Evolutionary conservation across 2,329 filamentous ascomycete genomes (phyloP), one percentile per base, ranked within the genome.

Genomic region (Pyricularia pennisetigena): DNA sequence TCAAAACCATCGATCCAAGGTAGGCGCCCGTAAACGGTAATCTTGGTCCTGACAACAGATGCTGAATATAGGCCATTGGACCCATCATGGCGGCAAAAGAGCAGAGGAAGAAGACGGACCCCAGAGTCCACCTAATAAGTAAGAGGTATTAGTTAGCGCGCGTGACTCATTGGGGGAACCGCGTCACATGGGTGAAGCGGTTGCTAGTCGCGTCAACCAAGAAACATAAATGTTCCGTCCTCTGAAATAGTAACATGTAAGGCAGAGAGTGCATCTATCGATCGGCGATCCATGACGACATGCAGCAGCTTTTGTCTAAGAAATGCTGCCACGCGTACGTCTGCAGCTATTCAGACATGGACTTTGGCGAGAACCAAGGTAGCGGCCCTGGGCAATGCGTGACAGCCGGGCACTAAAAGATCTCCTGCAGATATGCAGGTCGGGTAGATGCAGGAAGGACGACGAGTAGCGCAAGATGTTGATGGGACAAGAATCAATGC

Each of bases 31-130:
- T 97, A 77, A 98, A 98, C 3, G 95, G 95, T 70, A 98, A 82
- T 73, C 95, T 88, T 74, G 93, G 85, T 68, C 90, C 87, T 68
- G 94, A 98, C 68, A 93, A 81, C 71, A 98, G 86, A 80, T 99
- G 95, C 74, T 89, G 88, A 70, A 89, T 78, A 78, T 98, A 99
- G 73, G 88, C 85, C 80, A 89, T 84, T 49, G 92, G 94, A 68
- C 95, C 95, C 92, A 97, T 97, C 81, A 98, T 86, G 72, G 94
- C 92, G 29, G 93, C 93, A 86, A 95, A 99, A 73, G 94, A 97
- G 73, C 88, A 86, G 74, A 98, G 85, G 82, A 98, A 98, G 72
- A 99, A 85, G 65, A 91, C 76, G 65, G 94, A 97, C 68, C 94
- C 95, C 77, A 97, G 88, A 66, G 94, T 93, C 95, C 95, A 99